These are phyloP conservation scores for Pichiaceae sp. DNA, from an alignment of 1,139 yeast genomes.

Conservation along the genomic window DNA sequence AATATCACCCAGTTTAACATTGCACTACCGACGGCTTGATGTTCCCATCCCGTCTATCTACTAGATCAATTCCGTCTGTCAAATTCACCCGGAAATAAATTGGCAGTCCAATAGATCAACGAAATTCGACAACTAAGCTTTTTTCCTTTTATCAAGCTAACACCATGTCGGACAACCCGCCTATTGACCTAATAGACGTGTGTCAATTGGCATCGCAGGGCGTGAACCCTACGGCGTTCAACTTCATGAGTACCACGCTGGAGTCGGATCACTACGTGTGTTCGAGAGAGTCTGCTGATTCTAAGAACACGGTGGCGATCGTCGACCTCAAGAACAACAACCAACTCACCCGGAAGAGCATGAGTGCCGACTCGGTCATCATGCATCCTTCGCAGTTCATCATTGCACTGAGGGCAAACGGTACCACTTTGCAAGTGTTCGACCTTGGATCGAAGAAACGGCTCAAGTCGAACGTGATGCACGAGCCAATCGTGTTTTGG, in stretches of 20 bases:
- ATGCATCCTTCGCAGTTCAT: slow-evolving; percentile 88
- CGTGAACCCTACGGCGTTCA: slow-evolving; percentile 73
- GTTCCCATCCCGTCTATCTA: too few relatives aligned
- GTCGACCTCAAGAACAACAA: slow-evolving; percentile 73
- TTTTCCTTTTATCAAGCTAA: not conserved
- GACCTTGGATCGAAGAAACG: slow-evolving; percentile 83
- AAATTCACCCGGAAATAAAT: too few relatives aligned
- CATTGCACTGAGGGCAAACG: slow-evolving; percentile 91
- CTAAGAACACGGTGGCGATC: slow-evolving; percentile 86
- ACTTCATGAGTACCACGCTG: slow-evolving; percentile 88
- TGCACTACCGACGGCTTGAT: too few relatives aligned
- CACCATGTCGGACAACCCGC: slow-evolving; percentile 31
- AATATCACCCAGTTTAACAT: too few relatives aligned
- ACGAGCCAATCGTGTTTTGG: slow-evolving; percentile 92
- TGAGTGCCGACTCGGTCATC: slow-evolving; percentile 97
- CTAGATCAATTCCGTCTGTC: too few relatives aligned
- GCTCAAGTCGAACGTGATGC: slow-evolving; percentile 78
- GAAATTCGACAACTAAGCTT: not conserved
- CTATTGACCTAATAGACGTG: slow-evolving; percentile 95
- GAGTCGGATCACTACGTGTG: slow-evolving; percentile 90
- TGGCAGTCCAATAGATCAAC: too few relatives aligned
- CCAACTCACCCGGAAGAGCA: slow-evolving; percentile 75
- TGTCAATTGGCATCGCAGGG: slow-evolving; percentile 82
- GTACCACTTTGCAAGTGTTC: slow-evolving; percentile 91
- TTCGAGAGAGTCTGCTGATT: slow-evolving; percentile 69